phyloP scores from a whole-genome alignment of 2,329 filamentous ascomycete species.

The Colletotrichum melonis region DNA sequence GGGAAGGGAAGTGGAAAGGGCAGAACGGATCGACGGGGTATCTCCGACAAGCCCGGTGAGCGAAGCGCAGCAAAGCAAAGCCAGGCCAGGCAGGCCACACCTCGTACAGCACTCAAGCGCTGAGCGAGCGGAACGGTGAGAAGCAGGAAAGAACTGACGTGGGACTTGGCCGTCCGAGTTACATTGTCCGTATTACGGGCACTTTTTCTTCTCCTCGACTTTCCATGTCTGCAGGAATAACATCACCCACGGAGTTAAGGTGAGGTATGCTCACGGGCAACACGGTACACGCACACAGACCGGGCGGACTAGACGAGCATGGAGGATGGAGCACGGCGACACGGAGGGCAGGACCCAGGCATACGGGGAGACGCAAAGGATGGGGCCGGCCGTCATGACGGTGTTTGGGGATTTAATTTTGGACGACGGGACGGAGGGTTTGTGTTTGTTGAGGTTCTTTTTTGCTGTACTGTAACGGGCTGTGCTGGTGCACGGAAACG shows the following conservation, averaged over 20 bases:
- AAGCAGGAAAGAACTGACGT: neutral
- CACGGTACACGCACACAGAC: neutral
- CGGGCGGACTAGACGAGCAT: slow-evolving; percentile 2
- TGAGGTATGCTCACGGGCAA: neutral
- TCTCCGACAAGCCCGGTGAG: slow-evolving; percentile 27
- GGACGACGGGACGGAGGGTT: slow-evolving; percentile 22
- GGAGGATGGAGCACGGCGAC: neutral
- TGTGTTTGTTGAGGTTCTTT: slow-evolving; percentile 25
- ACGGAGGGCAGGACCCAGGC: slow-evolving; percentile 23
- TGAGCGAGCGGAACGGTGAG: neutral
- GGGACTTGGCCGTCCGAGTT: neutral
- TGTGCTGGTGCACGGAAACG: neutral
- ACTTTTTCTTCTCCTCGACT: neutral
- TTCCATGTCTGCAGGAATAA: neutral
- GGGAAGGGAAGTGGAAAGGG: slow-evolving; percentile 27
- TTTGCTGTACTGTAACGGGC: neutral
- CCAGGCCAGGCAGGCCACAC: neutral
- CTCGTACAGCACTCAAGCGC: neutral
- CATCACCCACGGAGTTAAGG: neutral
- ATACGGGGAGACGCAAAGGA: slow-evolving; percentile 21
- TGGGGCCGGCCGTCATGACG: slow-evolving; percentile 22
- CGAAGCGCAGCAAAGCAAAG: too few relatives aligned
- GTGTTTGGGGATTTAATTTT: slow-evolving; percentile 32
- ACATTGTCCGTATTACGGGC: neutral
- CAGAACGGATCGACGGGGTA: slow-evolving; percentile 29